Conservation (phyloP, 1,284 basidiomycete species). For the Cryptococcus depauperatus region DNA sequence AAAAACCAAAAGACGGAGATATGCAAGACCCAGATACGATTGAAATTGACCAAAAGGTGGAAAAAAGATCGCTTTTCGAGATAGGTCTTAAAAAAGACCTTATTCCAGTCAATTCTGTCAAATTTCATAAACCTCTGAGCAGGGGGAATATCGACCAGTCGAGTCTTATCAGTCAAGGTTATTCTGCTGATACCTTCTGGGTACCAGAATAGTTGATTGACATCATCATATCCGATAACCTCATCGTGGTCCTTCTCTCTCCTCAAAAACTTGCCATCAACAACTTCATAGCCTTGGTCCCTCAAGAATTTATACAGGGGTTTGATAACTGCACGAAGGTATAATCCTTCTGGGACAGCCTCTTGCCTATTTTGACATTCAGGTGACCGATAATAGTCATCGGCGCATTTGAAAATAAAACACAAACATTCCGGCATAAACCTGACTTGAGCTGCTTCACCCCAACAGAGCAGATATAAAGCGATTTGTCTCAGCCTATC, state of each 20-base stretch:
- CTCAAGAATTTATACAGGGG: constrained; percentile 96
- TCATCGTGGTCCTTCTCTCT: constrained; percentile 88
- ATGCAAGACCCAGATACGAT: constrained; percentile 94
- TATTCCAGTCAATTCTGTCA: constrained; percentile 86
- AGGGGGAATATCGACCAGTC: constrained; percentile 79
- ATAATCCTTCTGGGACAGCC: constrained; percentile 90
- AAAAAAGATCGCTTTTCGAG: constrained; percentile 89
- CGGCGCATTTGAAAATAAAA: constrained; percentile 99
- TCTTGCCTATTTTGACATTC: constrained; percentile 94
- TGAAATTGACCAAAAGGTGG: constrained; percentile 89
- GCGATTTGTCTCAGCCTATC: constrained; percentile 95
- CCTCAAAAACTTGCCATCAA: constrained; percentile 90
- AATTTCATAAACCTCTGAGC: constrained; percentile 91
- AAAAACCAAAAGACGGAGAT: constrained; percentile 89
- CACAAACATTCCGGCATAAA: constrained; percentile 95
- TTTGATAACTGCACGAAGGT: constrained; percentile 82
- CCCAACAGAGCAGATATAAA: constrained; percentile 93
- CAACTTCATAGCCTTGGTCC: constrained; percentile 95
- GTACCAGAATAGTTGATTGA: constrained; percentile 99
- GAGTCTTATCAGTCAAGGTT: constrained; percentile 77
- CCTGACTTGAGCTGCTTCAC: constrained; percentile 96
- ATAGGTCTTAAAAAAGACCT: constrained; percentile 95
- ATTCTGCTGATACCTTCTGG: constrained; percentile 96
- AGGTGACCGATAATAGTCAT: constrained; percentile 98
- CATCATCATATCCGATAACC: constrained; percentile 98